A percentile compares a stretch with the other conserved stretches of the same genome.
Evolutionary conservation across 139 green algal genomes (phyloP).

Genomic region (Chlorella sp.): DNA sequence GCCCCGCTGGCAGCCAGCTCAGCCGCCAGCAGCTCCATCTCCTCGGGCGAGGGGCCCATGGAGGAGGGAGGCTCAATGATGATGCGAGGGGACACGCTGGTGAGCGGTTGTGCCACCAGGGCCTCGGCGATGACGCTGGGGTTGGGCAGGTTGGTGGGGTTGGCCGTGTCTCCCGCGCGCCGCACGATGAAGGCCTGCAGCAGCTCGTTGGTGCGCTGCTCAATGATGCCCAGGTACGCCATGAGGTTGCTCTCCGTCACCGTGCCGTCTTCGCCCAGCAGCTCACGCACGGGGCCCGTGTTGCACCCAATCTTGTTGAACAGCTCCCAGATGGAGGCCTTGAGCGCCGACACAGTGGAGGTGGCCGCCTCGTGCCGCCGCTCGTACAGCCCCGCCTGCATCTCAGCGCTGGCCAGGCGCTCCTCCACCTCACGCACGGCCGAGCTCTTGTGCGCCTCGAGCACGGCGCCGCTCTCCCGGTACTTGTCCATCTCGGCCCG

Average conservation of each 20-base stretch:
- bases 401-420: slow-evolving; percentile 29
- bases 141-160: neutral
- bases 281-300: slow-evolving; percentile 47
- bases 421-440: slow-evolving; percentile 27
- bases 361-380: slow-evolving; percentile 32
- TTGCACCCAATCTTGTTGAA: slow-evolving; percentile 75
- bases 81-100: slow-evolving; percentile 23
- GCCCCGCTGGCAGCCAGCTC: slow-evolving; percentile 1
- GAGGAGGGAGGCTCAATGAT: slow-evolving; percentile 45
- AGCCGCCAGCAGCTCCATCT: slow-evolving; percentile 9
- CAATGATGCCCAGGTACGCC: slow-evolving; percentile 82
- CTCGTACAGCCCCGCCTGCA: slow-evolving; percentile 49
- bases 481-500: slow-evolving; percentile 31
- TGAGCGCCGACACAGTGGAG: slow-evolving; percentile 43
- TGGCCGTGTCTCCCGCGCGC: slow-evolving; percentile 13
- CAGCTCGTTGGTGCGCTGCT: slow-evolving; percentile 84
- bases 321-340: slow-evolving; percentile 46
- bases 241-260: slow-evolving; percentile 72
- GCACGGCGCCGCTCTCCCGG: slow-evolving; percentile 16
- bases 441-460: slow-evolving; percentile 26
- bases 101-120: slow-evolving; percentile 33
- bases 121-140: slow-evolving; percentile 19
- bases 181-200: slow-evolving; percentile 45
- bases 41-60: slow-evolving; percentile 7
- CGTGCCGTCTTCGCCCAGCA: slow-evolving; percentile 19